phyloP scores from a whole-genome alignment of 169 alveolate species.

The Cryptosporidium felis region DNA sequence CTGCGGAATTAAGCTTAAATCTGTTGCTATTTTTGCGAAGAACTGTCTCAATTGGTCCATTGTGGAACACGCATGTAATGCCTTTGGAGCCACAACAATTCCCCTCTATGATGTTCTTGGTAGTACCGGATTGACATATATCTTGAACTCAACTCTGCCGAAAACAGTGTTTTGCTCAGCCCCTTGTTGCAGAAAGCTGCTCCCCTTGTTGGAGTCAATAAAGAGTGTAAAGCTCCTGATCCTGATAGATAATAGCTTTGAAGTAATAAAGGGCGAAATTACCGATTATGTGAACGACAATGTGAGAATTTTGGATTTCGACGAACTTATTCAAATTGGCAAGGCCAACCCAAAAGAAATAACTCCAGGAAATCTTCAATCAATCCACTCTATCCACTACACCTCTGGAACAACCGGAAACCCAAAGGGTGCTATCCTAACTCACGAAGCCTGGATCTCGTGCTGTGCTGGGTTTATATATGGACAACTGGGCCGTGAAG shows the following conservation, averaged over 20 bases:
- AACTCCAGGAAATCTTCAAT: constrained; percentile 27
- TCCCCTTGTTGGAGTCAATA: constrained; percentile 5
- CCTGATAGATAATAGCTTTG: constrained; percentile 25
- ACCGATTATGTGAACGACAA: constrained; percentile 10
- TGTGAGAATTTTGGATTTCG: constrained; percentile 25
- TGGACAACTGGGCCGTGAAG: constrained; percentile 49
- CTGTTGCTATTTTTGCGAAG: constrained; percentile 41
- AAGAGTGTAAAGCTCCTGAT: background rate
- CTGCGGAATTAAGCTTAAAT: constrained; percentile 8
- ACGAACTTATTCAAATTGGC: constrained; percentile 25
- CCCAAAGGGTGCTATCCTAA: constrained; percentile 88
- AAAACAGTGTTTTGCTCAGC: constrained; percentile 51
- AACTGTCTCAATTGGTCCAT: constrained; percentile 78
- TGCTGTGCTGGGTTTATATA: constrained; percentile 38
- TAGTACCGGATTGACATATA: constrained; percentile 72
- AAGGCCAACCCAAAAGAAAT: background rate
- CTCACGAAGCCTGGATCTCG: constrained; percentile 77
- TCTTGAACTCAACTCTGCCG: constrained; percentile 66
- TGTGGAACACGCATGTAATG: constrained; percentile 76
- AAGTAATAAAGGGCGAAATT: background rate
- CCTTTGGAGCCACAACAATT: constrained; percentile 70
- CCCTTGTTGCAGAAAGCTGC: constrained; percentile 2
- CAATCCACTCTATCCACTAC: constrained; percentile 72
- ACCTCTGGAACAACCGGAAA: constrained; percentile 91
- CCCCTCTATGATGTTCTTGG: constrained; percentile 78